Conservation (phyloP, 306 rosid genomes). For the Quercus cerris region DNA sequence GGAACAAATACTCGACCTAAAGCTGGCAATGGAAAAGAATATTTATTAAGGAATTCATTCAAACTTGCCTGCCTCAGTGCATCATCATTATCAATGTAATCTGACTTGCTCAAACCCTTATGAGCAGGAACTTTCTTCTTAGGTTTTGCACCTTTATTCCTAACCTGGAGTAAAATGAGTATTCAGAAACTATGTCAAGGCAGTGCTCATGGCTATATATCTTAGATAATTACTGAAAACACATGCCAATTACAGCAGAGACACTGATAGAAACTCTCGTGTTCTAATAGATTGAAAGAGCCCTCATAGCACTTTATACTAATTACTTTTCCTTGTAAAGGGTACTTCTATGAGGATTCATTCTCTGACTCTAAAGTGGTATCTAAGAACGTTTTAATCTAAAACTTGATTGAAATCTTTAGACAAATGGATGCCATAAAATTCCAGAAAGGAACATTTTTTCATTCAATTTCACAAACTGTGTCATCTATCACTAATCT, state of each 20-base stretch:
- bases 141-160: conserved; percentile 38
- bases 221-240: neutral
- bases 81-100: conserved; percentile 52
- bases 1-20: conserved; percentile 8
- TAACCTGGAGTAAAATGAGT: conserved; percentile 33
- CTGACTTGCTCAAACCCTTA: conserved; percentile 23
- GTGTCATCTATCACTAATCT: neutral
- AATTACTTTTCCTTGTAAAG: neutral
- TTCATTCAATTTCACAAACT: neutral
- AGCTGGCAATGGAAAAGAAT: neutral
- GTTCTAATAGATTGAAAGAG: neutral
- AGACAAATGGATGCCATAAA: neutral
- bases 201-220: neutral
- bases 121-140: conserved; percentile 35
- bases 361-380: neutral
- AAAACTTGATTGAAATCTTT: neutral
- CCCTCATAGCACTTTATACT: neutral
- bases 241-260: neutral
- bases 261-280: neutral
- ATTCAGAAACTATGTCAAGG: neutral
- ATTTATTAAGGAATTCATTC: neutral
- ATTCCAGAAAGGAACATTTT: neutral
- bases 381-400: neutral
- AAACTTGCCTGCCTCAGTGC: conserved; percentile 63
- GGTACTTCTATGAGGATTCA: neutral